phyloP scores from a whole-genome alignment of 768 basidiomycete genomes.

The Pulveroboletus sp. region DNA sequence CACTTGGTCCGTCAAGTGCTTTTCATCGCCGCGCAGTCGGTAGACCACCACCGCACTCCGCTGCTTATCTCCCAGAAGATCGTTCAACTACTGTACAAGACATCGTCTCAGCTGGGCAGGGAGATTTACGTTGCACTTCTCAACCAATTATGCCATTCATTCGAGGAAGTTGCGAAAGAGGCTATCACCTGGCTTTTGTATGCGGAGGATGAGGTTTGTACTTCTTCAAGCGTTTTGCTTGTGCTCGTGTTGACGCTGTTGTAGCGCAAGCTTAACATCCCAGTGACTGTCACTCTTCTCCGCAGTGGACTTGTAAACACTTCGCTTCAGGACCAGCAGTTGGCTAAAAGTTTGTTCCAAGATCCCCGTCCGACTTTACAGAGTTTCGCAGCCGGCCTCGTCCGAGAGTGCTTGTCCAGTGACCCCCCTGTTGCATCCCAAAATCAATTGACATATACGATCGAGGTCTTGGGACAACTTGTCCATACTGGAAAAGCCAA shows the following conservation, averaged over 20 bases:
- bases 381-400: conserved; percentile 76
- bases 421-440: conserved; percentile 80
- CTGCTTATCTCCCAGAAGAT: conserved; percentile 94
- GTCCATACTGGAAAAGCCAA: conserved; percentile 71
- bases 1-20: conserved; percentile 81
- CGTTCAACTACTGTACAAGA: conserved; percentile 92
- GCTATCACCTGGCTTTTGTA: conserved; percentile 95
- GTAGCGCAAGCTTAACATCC: conserved; percentile 93
- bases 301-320: conserved; percentile 77
- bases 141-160: conserved; percentile 82
- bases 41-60: conserved; percentile 80
- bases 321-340: conserved; percentile 78
- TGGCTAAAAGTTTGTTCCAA: conserved; percentile 78
- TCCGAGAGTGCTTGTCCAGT: conserved; percentile 79
- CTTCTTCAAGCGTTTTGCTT: neutral
- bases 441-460: conserved; percentile 69
- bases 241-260: conserved; percentile 5
- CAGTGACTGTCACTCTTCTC: conserved; percentile 86
- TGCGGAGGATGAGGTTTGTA: conserved; percentile 87
- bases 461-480: conserved; percentile 78
- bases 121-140: conserved; percentile 91
- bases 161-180: conserved; percentile 92
- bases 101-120: conserved; percentile 75
- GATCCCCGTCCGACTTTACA: conserved; percentile 75
- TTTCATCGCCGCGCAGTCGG: conserved; percentile 71